Conservation (phyloP, 257 asterid genomes). For the Ballota nigra region DNA sequence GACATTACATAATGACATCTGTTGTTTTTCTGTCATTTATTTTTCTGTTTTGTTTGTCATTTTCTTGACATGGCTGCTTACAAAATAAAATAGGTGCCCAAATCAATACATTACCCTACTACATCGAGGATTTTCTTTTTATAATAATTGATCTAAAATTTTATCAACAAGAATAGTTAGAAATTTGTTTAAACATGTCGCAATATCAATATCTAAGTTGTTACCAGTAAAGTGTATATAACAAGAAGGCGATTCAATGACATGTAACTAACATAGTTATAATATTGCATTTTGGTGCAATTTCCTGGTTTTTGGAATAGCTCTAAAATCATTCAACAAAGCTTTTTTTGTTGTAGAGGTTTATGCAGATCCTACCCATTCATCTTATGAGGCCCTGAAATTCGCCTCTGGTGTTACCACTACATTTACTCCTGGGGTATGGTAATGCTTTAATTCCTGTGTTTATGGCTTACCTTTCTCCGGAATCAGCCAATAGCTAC, state of each 20-base stretch:
- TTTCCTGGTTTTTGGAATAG: background rate
- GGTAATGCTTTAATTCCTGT: constrained; percentile 17
- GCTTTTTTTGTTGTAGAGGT: constrained; percentile 57
- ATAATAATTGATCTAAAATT: background rate
- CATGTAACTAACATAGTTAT: background rate
- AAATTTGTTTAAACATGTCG: background rate
- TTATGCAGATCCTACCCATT: constrained; percentile 86
- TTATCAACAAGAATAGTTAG: background rate
- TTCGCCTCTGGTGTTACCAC: constrained; percentile 81
- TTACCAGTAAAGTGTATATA: background rate
- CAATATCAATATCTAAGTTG: background rate
- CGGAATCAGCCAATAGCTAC: background rate
- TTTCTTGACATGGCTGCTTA: constrained; percentile 1
- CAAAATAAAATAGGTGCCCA: background rate
- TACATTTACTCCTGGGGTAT: constrained; percentile 90
- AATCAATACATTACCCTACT: background rate
- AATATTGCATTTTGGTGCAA: background rate
- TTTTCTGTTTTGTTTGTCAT: background rate
- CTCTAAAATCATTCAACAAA: background rate
- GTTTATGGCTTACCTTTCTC: constrained; percentile 5
- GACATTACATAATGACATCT: background rate
- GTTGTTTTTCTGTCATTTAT: background rate
- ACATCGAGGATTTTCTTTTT: background rate
- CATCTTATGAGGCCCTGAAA: constrained; percentile 69
- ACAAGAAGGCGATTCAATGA: background rate